Evolutionary conservation across 441 rosid species (phyloP), one percentile per base, ranked within the genome.

Genomic region (Gossypium lobatum): DNA sequence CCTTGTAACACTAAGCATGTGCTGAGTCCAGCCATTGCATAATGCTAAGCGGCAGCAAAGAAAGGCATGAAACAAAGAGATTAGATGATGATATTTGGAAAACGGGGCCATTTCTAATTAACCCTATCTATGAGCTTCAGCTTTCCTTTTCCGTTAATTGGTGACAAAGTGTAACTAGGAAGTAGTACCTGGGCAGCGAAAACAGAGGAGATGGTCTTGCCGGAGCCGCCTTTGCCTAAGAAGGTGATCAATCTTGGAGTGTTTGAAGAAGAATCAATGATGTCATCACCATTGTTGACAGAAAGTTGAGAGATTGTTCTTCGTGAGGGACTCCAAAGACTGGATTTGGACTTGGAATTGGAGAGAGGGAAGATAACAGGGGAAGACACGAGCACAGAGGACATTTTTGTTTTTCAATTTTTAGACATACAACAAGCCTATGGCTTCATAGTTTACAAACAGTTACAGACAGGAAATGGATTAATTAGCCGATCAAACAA

Each of bases 221-320:
- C 97, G 70, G 96, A 88, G 20, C 97, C 97, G 73, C 97, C 98
- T 88, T 92, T 92, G 18, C 97, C 98, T 58, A 92, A 73, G 75
- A 92, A 92, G 23, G 95, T 88, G 68, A 95, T 80, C 81, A 92
- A 73, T 78, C 83, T 83, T 3, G 93, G 3, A 53, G 81, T 85
- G 73, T 81, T 76, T 11, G 72, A 57, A 75, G 82, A 62, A 31
- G 78, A 75, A 34, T 54, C 63, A 20, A 34, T 6, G 13, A 54
- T 70, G 16, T 75, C 80, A 13, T 26, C 39, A 14, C 17, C 65
- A 70, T 16, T 18, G 18, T 71, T 16, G 55, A 50, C 37, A 28
- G 81, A 28, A 26, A 75, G 52, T n/a, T 64, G 64, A 58, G 52
- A 26, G 3, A 37, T 67, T 67, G 62, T 63, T 39, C 72, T 74